These are phyloP conservation scores for Leccinum subfulvum DNA, from an alignment of 1,284 basidiomycete species.

Conservation along the genomic window DNA sequence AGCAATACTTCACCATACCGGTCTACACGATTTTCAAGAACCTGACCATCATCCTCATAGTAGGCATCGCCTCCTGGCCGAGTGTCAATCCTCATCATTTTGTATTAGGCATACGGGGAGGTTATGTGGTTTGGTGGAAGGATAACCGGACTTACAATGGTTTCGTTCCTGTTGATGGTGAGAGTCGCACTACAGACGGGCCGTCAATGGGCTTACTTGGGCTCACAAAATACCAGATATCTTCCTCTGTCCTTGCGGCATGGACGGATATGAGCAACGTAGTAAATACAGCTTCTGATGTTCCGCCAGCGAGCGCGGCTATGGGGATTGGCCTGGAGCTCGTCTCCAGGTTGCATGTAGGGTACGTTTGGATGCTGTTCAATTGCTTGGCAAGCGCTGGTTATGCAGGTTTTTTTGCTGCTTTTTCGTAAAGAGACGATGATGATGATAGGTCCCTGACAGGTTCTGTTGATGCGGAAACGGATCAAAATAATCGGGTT, in stretches of 20 bases:
- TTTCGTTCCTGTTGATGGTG: slow-evolving; percentile 93
- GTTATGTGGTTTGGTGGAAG: slow-evolving; percentile 94
- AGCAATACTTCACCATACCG: slow-evolving; percentile 94
- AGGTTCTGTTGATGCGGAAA: slow-evolving; percentile 96
- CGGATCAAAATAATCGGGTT: slow-evolving; percentile 97
- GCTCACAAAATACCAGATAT: slow-evolving; percentile 50
- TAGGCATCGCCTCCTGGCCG: slow-evolving; percentile 38
- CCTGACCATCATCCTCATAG: slow-evolving; percentile 96
- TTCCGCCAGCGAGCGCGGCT: slow-evolving; percentile 43
- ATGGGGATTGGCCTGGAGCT: slow-evolving; percentile 42
- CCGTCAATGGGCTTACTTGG: not conserved
- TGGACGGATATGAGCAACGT: slow-evolving; percentile 81
- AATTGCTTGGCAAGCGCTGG: slow-evolving; percentile 92
- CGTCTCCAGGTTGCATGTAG: slow-evolving; percentile 67
- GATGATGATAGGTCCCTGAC: not conserved
- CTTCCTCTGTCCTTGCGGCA: slow-evolving; percentile 95
- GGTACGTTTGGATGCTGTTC: slow-evolving; percentile 95
- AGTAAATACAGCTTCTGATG: slow-evolving; percentile 37
- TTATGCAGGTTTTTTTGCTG: slow-evolving; percentile 63
- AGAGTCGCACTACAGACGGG: slow-evolving; percentile 15
- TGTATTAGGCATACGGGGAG: slow-evolving; percentile 86
- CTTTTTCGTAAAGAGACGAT: slow-evolving; percentile 11
- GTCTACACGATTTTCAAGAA: slow-evolving; percentile 99
- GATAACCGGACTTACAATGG: slow-evolving; percentile 85
- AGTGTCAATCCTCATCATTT: slow-evolving; percentile 6